These are phyloP conservation scores for Ananas comosus DNA, from an alignment of 176 grass and related monocot species.

Conservation along the genomic window DNA sequence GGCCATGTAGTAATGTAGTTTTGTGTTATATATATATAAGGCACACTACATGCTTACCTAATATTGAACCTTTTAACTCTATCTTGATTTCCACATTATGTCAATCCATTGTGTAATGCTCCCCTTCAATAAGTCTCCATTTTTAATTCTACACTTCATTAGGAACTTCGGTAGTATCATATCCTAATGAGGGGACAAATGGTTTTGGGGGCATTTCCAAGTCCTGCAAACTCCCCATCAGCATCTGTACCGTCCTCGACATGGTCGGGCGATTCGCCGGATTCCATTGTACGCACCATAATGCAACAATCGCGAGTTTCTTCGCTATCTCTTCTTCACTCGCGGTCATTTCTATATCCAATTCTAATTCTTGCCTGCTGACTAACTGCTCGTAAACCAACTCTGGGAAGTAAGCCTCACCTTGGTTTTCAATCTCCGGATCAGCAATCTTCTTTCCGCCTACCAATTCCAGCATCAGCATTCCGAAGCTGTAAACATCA, in stretches of 20 bases:
- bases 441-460: conserved; percentile 41
- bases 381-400: conserved; percentile 30
- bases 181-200: conserved; percentile 17
- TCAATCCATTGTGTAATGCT: too few species aligned
- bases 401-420: conserved; percentile 29
- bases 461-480: conserved; percentile 48
- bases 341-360: neutral
- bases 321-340: conserved; percentile 20
- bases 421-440: conserved; percentile 24
- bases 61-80: too few species aligned
- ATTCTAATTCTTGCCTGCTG: neutral
- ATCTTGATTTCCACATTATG: too few species aligned
- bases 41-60: too few species aligned
- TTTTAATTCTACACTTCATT: neutral
- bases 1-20: too few species aligned
- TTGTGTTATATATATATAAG: too few species aligned
- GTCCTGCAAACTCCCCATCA: conserved; percentile 30
- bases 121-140: too few species aligned
- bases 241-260: conserved; percentile 58
- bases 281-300: conserved; percentile 70
- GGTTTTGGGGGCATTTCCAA: conserved; percentile 40
- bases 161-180: neutral
- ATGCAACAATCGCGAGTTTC: conserved; percentile 31
- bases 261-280: conserved; percentile 38
- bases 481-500: conserved; percentile 44